A percentile compares a stretch with the other conserved stretches of the same genome.
phyloP scores from a whole-genome alignment of 2,329 filamentous ascomycete genomes.

The Monosporascus sp. region DNA sequence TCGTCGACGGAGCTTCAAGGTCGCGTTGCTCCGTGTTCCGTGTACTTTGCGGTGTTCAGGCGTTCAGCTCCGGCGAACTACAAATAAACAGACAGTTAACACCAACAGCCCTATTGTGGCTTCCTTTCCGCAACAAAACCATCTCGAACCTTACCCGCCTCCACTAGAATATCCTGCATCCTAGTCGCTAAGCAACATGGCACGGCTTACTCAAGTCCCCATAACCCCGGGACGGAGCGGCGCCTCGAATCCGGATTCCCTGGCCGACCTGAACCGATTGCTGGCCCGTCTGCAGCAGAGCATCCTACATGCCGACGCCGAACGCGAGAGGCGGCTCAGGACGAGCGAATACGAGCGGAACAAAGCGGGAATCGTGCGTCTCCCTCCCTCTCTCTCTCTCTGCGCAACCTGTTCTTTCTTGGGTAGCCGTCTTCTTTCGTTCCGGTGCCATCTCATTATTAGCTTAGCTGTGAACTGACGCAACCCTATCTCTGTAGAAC shows the following conservation, averaged over 20 bases:
- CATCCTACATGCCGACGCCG: conserved; percentile 56
- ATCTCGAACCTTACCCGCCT: background rate
- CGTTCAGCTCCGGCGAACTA: no score
- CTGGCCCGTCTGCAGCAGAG: conserved; percentile 61
- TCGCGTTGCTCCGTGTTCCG: conserved; percentile 8
- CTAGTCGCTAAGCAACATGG: conserved; percentile 14
- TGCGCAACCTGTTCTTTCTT: background rate
- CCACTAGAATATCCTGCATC: no score
- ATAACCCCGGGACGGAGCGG: conserved; percentile 18
- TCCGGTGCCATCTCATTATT: background rate
- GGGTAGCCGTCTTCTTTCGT: conserved; percentile 4
- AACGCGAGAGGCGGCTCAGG: conserved; percentile 52
- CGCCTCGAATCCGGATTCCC: conserved; percentile 29
- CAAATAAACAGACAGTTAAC: background rate
- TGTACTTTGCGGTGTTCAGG: no score
- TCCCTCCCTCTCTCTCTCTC: background rate
- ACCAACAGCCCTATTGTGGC: background rate
- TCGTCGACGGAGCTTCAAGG: no score
- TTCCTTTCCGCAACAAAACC: no score
- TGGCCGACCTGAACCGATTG: conserved; percentile 56
- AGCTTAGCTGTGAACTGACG: conserved; percentile 1
- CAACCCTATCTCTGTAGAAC: conserved; percentile 44
- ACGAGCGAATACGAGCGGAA: conserved; percentile 62
- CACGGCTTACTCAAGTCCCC: conserved; percentile 25
- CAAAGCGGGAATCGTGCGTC: conserved; percentile 48